Percentiles rank a stretch among this genome's conserved stretches.
These are phyloP conservation scores for Uronychia setigera DNA, from an alignment of 73 alveolate species.

Conservation along the genomic window DNA sequence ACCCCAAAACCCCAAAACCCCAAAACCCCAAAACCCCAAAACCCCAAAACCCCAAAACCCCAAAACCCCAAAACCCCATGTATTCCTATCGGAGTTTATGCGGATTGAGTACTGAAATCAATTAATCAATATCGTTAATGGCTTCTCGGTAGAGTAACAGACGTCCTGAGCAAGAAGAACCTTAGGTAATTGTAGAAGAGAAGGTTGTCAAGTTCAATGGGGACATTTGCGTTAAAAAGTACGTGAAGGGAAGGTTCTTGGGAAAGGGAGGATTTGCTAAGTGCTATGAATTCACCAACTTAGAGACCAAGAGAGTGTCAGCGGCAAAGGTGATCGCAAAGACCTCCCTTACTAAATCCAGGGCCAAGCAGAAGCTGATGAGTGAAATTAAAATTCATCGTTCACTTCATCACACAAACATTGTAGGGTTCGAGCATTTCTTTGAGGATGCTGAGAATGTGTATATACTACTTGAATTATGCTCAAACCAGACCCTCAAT, in stretches of 20 bases:
- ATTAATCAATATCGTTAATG: no score
- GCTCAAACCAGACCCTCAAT: conserved; percentile 91
- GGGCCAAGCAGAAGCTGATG: conserved; percentile 88
- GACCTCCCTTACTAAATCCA: conserved; percentile 68
- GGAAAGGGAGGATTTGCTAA: conserved; percentile 91
- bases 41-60: no score
- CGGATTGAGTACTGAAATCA: no score
- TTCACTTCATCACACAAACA: conserved; percentile 86
- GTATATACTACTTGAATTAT: conserved; percentile 84
- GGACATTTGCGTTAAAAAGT: conserved; percentile 73
- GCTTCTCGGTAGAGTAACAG: no score
- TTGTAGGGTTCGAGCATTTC: conserved; percentile 95
- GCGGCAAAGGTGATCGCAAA: conserved; percentile 91
- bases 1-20: no score
- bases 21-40: no score
- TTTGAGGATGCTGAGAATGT: conserved; percentile 92
- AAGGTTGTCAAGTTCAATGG: conserved; percentile 73
- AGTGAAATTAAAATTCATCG: conserved; percentile 96
- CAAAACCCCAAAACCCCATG: no score
- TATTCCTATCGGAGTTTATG: no score
- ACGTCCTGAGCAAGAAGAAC: no score
- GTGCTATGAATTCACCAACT: conserved; percentile 69
- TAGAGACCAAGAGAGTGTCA: conserved; percentile 75
- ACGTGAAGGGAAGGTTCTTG: conserved; percentile 68
- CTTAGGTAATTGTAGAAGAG: conserved; percentile 70